Evolutionary conservation across 176 grass and related monocot species (phyloP), one percentile per base, ranked within the genome.

Genomic region (Saccharum officinarum): DNA sequence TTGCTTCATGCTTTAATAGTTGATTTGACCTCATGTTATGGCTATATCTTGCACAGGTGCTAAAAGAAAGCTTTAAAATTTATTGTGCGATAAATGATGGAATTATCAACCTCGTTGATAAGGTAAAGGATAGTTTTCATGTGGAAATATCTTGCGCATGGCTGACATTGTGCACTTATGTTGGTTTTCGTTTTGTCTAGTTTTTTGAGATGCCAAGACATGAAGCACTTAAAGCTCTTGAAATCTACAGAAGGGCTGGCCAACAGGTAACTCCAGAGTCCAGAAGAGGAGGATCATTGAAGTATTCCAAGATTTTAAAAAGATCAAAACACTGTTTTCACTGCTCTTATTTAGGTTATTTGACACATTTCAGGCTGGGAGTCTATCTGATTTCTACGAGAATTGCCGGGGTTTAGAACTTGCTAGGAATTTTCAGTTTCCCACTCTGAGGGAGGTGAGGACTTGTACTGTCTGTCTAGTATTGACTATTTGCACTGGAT

Each of bases 191-290:
- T 55, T 62, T n/a, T n/a, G 49, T 94, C 26, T 88, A 99, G 97
- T 99, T 99, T 85, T 99, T 99, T 85, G 97, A 99, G 92, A 99
- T 99, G 97, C 94, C 97, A 91, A 97, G 90, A 83, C 94, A 99
- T 89, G 97, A 99, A 94, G 97, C 97, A 78, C 88, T 90, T 62
- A 97, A 94, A 84, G 94, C 97, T 62, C 94, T 96, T 38, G 97
- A 99, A 84, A 94, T 99, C 80, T 99, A 99, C 79, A 88, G 82
- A 74, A 97, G 92, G 64, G 97, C 97, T 90, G 94, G 97, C 20
- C 97, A 99, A 85, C 97, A 99, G 97, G 97, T 99, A 84, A 72
- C 78, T 75, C 23, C 16, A 37, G 7, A 63, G 9, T 41, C 39
- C 23, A 34, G 70, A 34, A 63, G 76, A 22, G 40, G 39, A 70